Evolutionary conservation across 2,329 filamentous ascomycete genomes (phyloP), one percentile per base, ranked within the genome.

Genomic region (Phyllosticta ampelicida): DNA sequence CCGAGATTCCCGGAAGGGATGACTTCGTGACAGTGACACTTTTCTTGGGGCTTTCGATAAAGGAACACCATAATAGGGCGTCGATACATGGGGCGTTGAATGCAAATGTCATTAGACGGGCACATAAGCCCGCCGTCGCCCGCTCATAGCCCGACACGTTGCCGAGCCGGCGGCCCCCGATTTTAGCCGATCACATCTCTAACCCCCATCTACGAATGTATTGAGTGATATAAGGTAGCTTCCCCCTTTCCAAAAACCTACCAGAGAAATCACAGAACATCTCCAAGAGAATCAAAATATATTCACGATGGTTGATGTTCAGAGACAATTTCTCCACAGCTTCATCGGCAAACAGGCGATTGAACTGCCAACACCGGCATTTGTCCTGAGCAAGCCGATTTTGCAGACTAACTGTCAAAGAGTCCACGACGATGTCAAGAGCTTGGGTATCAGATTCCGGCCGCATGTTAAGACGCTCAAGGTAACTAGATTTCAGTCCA

Each of bases 381-480:
- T 59, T 5, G 57, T 59, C 29, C 53, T 59, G n/a, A 59, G 48
- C 57, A 55, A 59, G 49, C 57, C 53, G 29, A 36, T 55, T 26
- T 29, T 59, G 16, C 48, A 59, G 26, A 48, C 21, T 13, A 59
- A 59, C 53, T 55, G 53, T 29, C 54, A 55, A 51, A 51, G 53
- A 11, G 29, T 59, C 8, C 53, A 55, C 29, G 53, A 55, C 18
- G 57, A 59, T 53, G 57, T 59, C 9, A 55, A 55, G 49, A 59
- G 21, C 30, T 48, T 55, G 53, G 57, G 57, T 2, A 59, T 59
- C 21, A 30, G 30, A 21, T 59, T 59, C 30, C 11, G 57, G 29
- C 57, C 57, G n/a, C 57, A 59, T 16, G 57, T 59, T 49, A 59
- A 59, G 53, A 59, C 57, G 4, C 53, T 59, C 13, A 59, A 59